Conservation (phyloP, 2,329 filamentous ascomycete genomes). For the Thielaviopsis cerberus region DNA sequence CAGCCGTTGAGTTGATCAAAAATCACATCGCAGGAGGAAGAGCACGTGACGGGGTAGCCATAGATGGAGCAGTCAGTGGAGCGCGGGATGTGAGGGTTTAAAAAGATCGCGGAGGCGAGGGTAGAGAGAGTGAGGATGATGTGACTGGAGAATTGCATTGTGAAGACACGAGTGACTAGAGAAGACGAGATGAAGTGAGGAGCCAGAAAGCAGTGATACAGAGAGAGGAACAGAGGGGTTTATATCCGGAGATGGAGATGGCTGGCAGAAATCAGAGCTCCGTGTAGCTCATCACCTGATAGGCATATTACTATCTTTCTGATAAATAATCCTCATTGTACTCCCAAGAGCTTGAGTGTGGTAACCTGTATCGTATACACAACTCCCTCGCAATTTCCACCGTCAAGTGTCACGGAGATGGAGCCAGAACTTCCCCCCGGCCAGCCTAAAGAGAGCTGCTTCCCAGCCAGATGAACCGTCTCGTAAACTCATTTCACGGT, state of each 20-base stretch:
- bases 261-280: neutral
- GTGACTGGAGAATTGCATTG: neutral
- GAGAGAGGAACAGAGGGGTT: neutral
- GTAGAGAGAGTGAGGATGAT: neutral
- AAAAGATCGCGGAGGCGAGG: neutral
- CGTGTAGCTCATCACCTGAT: neutral
- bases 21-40: constrained; percentile 3
- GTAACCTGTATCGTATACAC: neutral
- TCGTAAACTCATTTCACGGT: neutral
- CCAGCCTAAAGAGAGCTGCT: neutral
- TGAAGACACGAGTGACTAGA: neutral
- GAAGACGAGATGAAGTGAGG: neutral
- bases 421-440: neutral
- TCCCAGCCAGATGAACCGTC: neutral
- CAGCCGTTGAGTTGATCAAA: constrained; percentile 8
- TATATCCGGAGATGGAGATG: neutral
- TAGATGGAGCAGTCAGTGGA: neutral
- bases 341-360: neutral
- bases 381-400: neutral
- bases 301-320: neutral
- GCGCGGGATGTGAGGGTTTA: neutral
- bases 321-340: neutral
- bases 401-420: neutral
- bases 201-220: neutral
- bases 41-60: constrained; percentile 4